phyloP scores from a whole-genome alignment of 306 rosid species.

The Cucurbita ficifolia region DNA sequence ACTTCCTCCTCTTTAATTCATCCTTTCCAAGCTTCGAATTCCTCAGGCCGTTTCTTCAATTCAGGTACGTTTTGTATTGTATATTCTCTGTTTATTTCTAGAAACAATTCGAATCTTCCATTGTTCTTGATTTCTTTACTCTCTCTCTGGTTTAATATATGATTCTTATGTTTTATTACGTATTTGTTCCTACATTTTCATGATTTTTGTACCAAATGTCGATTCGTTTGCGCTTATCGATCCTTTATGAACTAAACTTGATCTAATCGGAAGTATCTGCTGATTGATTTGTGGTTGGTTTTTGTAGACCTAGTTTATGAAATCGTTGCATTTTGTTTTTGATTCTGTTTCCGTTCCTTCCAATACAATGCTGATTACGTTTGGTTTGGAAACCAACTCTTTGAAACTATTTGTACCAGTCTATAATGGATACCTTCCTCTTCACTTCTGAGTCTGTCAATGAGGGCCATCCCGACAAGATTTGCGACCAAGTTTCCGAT shows the following conservation, averaged over 20 bases:
- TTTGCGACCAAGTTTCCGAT: slow-evolving; percentile 16
- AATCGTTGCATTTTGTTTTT: neutral
- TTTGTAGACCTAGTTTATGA: neutral
- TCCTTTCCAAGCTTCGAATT: neutral
- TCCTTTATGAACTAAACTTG: no score
- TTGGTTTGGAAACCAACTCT: neutral
- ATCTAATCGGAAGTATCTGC: no score
- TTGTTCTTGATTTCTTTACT: no score
- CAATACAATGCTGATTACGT: neutral
- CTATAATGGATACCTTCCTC: slow-evolving; percentile 12
- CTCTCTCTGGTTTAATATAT: no score
- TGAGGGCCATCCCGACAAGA: slow-evolving; percentile 17
- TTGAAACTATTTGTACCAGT: neutral
- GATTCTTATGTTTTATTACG: no score
- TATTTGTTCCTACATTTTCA: no score
- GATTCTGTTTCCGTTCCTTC: neutral
- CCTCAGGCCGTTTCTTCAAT: neutral
- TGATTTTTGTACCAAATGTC: no score
- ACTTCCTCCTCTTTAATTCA: neutral
- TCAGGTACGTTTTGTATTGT: neutral
- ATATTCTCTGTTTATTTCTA: neutral
- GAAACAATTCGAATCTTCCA: no score
- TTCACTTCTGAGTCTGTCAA: slow-evolving; percentile 18
- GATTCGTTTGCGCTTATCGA: no score
- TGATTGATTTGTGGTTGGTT: neutral